Evolutionary conservation across 345 rosid genomes (phyloP).

Genomic region (Brassica napus): Da-Ae NC_063442.1:44637501-44638000

Average conservation of each 20-base stretch:
- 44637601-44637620: conserved; percentile 82
- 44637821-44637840: conserved; percentile 67
- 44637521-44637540: conserved; percentile 20
- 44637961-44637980: not conserved
- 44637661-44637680: conserved; percentile 89
- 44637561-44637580: not conserved
- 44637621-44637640: conserved; percentile 83
- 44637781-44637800: conserved; percentile 76
- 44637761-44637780: not conserved
- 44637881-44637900: not conserved
- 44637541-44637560: no score
- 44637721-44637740: not conserved
- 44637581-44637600: conserved; percentile 35
- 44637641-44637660: conserved; percentile 78
- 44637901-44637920: not conserved
- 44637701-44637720: no score
- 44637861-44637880: conserved; percentile 27
- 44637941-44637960: not conserved
- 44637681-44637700: conserved; percentile 89
- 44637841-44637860: conserved; percentile 24
- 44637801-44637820: conserved; percentile 58
- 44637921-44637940: no score
- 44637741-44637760: not conserved
- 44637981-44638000: not conserved
- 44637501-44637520: conserved; percentile 42